These are phyloP conservation scores for Ogataea pini DNA, from an alignment of 805 yeast genomes.

Conservation along the genomic window DNA sequence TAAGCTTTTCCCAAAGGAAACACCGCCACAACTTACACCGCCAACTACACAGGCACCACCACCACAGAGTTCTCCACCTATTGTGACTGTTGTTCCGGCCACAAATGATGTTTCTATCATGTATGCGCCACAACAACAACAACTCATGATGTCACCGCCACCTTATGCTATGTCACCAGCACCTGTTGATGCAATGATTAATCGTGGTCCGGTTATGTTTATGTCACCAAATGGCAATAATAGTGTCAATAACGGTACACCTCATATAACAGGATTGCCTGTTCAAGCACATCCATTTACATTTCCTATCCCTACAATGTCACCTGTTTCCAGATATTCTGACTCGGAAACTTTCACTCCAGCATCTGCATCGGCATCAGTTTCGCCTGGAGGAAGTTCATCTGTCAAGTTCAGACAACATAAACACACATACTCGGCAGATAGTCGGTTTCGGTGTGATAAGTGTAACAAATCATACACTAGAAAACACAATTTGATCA, in stretches of 20 bases:
- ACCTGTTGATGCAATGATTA: conserved; percentile 2
- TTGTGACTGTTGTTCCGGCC: not conserved
- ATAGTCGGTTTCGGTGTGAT: conserved; percentile 27
- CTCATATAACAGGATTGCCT: not conserved
- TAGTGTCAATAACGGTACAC: not conserved
- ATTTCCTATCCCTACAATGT: not conserved
- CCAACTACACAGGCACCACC: not conserved
- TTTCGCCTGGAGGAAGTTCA: not conserved
- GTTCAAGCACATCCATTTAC: not conserved
- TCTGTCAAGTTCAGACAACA: not conserved
- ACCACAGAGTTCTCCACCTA: not conserved
- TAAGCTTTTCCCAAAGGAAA: conserved; percentile 21
- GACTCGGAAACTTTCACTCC: conserved; percentile 2
- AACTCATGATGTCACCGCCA: conserved; percentile 6
- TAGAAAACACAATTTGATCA: conserved; percentile 30
- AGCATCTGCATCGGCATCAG: not conserved
- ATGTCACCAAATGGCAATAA: not conserved
- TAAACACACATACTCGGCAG: not conserved
- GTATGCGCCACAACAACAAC: conserved; percentile 3
- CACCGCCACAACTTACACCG: conserved; percentile 7
- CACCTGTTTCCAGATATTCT: not conserved
- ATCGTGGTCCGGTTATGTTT: conserved; percentile 2
- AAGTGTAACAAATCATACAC: conserved; percentile 30
- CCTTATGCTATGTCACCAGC: conserved; percentile 2
- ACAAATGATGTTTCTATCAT: not conserved